Percentiles rank a stretch among this genome's conserved stretches.
Evolutionary conservation across 2,329 filamentous ascomycete species (phyloP).

Genomic region (Colletotrichum cordylinicola): DNA sequence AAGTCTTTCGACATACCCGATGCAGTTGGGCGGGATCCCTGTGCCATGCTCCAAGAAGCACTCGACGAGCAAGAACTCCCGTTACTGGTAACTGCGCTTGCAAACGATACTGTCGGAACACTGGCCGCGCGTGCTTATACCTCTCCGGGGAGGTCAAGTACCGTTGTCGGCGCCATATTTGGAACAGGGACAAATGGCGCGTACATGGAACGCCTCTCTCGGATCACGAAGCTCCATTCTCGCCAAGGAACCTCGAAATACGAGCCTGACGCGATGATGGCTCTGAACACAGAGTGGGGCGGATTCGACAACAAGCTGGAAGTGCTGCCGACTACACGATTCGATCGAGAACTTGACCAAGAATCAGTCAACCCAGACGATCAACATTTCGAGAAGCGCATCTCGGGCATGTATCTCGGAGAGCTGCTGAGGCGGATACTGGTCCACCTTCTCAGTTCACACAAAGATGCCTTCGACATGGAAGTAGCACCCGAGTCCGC

Average conservation of each 20-base stretch:
- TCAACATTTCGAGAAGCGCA: slow-evolving; percentile 83
- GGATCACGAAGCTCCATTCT: slow-evolving; percentile 61
- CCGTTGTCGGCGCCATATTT: slow-evolving; percentile 79
- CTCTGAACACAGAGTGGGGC: slow-evolving; percentile 84
- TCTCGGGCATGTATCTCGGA: slow-evolving; percentile 83
- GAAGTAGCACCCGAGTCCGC: slow-evolving; percentile 17
- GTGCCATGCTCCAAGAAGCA: slow-evolving; percentile 72
- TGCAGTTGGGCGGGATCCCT: slow-evolving; percentile 77
- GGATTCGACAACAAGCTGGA: slow-evolving; percentile 76
- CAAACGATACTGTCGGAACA: slow-evolving; percentile 83
- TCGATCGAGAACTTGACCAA: slow-evolving; percentile 70
- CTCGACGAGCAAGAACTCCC: slow-evolving; percentile 73
- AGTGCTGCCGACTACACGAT: slow-evolving; percentile 73
- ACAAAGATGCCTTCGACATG: slow-evolving; percentile 4
- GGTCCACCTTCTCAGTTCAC: slow-evolving; percentile 41
- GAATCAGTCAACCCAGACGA: slow-evolving; percentile 76
- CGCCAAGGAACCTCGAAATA: not conserved
- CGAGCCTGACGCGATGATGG: slow-evolving; percentile 60
- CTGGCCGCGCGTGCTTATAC: slow-evolving; percentile 82
- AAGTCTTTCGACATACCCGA: slow-evolving; percentile 84
- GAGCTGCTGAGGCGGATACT: slow-evolving; percentile 75
- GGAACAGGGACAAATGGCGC: slow-evolving; percentile 79
- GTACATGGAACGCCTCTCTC: slow-evolving; percentile 75
- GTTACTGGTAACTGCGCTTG: slow-evolving; percentile 74
- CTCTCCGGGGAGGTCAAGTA: slow-evolving; percentile 71